phyloP scores from a whole-genome alignment of 257 asterid species.

The Jasminum sambac region DNA sequence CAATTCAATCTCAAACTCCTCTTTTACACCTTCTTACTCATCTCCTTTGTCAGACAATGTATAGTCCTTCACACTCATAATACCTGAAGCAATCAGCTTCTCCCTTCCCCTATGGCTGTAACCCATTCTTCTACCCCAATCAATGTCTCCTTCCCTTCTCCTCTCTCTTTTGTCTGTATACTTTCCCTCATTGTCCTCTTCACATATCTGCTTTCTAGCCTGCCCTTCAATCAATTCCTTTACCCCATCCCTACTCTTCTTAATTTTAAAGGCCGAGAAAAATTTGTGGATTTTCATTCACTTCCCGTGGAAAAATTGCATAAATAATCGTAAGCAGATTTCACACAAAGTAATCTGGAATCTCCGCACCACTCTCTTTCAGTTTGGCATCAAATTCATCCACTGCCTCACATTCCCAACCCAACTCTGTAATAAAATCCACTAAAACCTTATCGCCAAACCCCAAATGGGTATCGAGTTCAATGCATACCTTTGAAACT shows the following conservation, averaged over 20 bases:
- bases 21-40: too few relatives aligned
- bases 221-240: constrained; percentile 76
- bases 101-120: too few relatives aligned
- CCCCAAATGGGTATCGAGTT: constrained; percentile 71
- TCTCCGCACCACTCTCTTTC: constrained; percentile 70
- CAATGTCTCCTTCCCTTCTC: too few relatives aligned
- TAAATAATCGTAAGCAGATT: constrained; percentile 80
- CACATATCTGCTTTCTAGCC: constrained; percentile 37
- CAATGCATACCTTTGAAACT: constrained; percentile 82
- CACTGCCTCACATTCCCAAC: constrained; percentile 51
- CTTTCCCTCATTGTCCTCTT: constrained; percentile 94
- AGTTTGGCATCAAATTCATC: constrained; percentile 61
- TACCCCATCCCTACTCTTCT: constrained; percentile 66
- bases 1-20: too few relatives aligned
- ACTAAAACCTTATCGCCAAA: constrained; percentile 72
- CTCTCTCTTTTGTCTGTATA: too few relatives aligned
- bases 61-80: constrained; percentile 65
- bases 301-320: constrained; percentile 70
- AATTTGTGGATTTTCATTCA: constrained; percentile 41
- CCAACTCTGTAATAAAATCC: constrained; percentile 75
- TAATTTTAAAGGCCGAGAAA: constrained; percentile 60
- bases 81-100: constrained; percentile 83
- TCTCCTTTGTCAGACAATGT: constrained; percentile 81
- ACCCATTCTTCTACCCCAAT: too few relatives aligned
- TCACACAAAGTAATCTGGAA: constrained; percentile 86